A percentile compares a stretch with the other conserved stretches of the same genome.
phyloP scores from a whole-genome alignment of 306 rosid species.

The Ceratonia siliqua region DNA sequence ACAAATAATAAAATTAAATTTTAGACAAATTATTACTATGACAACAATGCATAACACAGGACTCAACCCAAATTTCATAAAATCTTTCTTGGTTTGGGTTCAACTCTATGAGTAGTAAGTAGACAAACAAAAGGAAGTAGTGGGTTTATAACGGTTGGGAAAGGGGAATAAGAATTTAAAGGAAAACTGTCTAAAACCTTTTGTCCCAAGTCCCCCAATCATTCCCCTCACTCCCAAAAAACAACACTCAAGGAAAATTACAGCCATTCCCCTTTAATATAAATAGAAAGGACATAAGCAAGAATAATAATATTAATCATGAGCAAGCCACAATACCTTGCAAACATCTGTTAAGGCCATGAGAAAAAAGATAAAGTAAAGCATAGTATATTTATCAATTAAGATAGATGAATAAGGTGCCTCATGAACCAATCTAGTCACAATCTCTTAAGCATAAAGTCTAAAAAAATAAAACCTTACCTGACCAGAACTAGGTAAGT shows the following conservation, averaged over 20 bases:
- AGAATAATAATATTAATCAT: background rate
- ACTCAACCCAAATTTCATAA: background rate
- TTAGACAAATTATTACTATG: background rate
- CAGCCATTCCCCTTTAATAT: conserved; percentile 9
- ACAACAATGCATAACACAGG: background rate
- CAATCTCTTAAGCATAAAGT: background rate
- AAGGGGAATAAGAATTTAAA: background rate
- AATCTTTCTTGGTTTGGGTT: background rate
- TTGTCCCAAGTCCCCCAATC: background rate
- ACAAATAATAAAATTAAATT: background rate
- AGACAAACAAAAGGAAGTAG: background rate
- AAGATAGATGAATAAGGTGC: background rate
- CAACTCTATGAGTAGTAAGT: background rate
- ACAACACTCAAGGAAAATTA: background rate
- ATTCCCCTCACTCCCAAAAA: background rate
- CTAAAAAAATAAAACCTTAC: conserved; percentile 38
- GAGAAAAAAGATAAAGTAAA: too few relatives aligned
- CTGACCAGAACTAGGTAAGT: conserved; percentile 99
- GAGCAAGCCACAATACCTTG: background rate
- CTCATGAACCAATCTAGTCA: background rate
- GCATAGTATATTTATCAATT: too few relatives aligned
- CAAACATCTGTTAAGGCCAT: background rate
- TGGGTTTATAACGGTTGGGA: background rate
- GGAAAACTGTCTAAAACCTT: background rate
- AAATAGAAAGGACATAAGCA: background rate